Evolutionary conservation across 306 rosid species (phyloP).

Genomic region (Medicago truncatula): DNA sequence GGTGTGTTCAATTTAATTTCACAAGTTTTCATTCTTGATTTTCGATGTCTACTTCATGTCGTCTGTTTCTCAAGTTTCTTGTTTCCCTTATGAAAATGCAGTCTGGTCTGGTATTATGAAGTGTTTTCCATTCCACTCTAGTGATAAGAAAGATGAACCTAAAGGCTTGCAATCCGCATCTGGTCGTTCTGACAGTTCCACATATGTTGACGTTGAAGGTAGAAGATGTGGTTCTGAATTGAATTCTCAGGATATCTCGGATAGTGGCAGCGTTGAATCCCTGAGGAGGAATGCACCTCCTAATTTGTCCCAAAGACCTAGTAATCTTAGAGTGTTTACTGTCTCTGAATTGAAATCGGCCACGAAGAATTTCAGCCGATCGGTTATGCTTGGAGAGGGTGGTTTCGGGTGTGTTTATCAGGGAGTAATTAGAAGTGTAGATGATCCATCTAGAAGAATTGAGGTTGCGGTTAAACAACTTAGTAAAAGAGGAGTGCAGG

Average conservation of each 20-base stretch:
- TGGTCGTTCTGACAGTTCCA: conserved; percentile 51
- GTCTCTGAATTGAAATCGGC: conserved; percentile 79
- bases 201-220: conserved; percentile 58
- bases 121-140: conserved; percentile 66
- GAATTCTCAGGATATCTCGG: conserved; percentile 67
- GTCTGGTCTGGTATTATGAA: conserved; percentile 59
- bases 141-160: conserved; percentile 69
- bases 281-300: conserved; percentile 64
- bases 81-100: conserved; percentile 42
- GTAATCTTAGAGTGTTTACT: conserved; percentile 81
- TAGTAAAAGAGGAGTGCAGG: conserved; percentile 93
- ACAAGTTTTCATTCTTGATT: conserved; percentile 26
- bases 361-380: conserved; percentile 84
- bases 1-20: conserved; percentile 33
- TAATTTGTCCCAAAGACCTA: conserved; percentile 75
- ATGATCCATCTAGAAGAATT: conserved; percentile 65
- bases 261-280: conserved; percentile 73
- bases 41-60: conserved; percentile 10
- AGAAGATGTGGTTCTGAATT: conserved; percentile 71
- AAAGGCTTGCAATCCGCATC: conserved; percentile 52
- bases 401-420: conserved; percentile 94
- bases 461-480: conserved; percentile 95
- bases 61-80: conserved; percentile 25
- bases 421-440: conserved; percentile 65
- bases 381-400: conserved; percentile 93